A percentile compares a stretch with the other conserved stretches of the same genome.
Evolutionary conservation across 805 yeast genomes (phyloP).

Genomic region (Candida quercuum): DNA sequence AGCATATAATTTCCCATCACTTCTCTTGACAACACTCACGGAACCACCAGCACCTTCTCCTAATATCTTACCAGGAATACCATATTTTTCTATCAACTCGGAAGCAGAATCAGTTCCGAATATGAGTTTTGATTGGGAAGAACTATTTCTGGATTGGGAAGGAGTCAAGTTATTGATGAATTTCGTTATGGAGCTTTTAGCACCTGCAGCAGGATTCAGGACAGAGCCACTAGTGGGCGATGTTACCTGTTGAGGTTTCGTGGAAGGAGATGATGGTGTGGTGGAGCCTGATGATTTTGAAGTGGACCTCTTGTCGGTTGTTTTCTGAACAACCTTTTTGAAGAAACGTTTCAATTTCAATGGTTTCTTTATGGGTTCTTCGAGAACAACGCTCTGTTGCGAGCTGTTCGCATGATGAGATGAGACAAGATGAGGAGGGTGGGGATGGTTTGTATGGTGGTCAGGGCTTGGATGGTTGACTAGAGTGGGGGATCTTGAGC

Average conservation of each 20-base stretch:
- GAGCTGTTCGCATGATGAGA: not conserved
- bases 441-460: slow-evolving; percentile 5
- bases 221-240: not conserved
- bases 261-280: not conserved
- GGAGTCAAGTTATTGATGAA: slow-evolving; percentile 19
- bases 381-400: not conserved
- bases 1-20: slow-evolving; percentile 66
- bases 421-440: slow-evolving; percentile 1
- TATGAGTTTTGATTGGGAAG: slow-evolving; percentile 24
- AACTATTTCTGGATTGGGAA: slow-evolving; percentile 12
- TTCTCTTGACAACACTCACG: slow-evolving; percentile 68
- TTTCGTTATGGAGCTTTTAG: slow-evolving; percentile 16
- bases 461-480: slow-evolving; percentile 13
- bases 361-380: slow-evolving; percentile 15
- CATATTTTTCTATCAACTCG: slow-evolving; percentile 56
- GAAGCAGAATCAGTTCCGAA: slow-evolving; percentile 35
- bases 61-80: slow-evolving; percentile 63
- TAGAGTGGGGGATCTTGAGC: slow-evolving; percentile 19
- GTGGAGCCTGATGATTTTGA: not conserved
- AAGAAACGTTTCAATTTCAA: slow-evolving; percentile 42
- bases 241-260: not conserved
- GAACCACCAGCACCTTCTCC: slow-evolving; percentile 97
- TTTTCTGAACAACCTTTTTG: slow-evolving; percentile 40
- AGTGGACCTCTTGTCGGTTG: too few species aligned
- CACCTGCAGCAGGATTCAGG: not conserved